A percentile compares a stretch with the other conserved stretches of the same genome.
Evolutionary conservation across 139 green algal genomes (phyloP).

Genomic region (Dunaliella sp.): DNA sequence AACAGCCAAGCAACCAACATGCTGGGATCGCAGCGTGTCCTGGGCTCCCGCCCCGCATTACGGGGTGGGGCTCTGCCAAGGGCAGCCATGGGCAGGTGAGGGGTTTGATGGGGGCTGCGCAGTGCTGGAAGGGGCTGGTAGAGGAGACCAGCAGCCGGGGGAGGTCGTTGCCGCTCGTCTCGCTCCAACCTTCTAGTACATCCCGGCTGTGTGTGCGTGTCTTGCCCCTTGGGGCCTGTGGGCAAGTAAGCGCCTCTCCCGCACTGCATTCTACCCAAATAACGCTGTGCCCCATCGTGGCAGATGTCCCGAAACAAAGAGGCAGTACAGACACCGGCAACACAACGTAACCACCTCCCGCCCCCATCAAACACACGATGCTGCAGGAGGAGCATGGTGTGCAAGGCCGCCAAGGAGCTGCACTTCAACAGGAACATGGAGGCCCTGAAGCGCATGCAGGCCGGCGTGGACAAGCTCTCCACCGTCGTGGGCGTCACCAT

Average conservation of each 20-base stretch:
- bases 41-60: background rate
- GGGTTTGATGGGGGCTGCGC: background rate
- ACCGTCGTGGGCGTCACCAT: slow-evolving; percentile 98
- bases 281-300: background rate
- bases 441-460: slow-evolving; percentile 96
- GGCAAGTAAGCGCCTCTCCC: background rate
- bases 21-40: background rate
- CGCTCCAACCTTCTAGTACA: background rate
- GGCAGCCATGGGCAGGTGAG: background rate
- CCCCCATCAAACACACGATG: background rate
- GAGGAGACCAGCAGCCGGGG: background rate
- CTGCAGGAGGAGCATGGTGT: slow-evolving; percentile 36
- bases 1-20: too few relatives aligned
- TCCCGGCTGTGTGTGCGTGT: background rate
- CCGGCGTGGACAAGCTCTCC: slow-evolving; percentile 97
- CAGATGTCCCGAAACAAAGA: too few relatives aligned
- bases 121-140: background rate
- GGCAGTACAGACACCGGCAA: background rate
- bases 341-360: background rate
- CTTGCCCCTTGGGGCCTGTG: background rate
- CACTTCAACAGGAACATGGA: slow-evolving; percentile 98
- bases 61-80: background rate
- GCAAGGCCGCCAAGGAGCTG: slow-evolving; percentile 92
- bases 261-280: background rate
- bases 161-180: background rate